Evolutionary conservation across 768 basidiomycete genomes (phyloP).

Genomic region (Boletales sp.): DNA sequence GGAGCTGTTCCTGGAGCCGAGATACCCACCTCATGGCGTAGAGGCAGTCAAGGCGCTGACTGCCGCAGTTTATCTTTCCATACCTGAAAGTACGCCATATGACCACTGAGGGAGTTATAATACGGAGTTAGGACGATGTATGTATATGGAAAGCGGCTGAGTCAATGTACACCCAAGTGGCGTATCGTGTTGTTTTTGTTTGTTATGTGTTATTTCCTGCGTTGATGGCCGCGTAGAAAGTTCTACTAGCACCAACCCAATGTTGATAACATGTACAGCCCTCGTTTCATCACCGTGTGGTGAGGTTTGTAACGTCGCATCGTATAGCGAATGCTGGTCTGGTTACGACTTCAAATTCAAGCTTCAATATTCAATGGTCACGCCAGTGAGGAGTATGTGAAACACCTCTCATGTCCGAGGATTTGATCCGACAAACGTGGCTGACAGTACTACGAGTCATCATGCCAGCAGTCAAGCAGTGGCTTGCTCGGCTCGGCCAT

Average conservation of each 20-base stretch:
- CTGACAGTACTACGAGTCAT: too few relatives aligned
- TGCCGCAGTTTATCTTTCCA: conserved; percentile 1
- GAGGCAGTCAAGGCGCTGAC: conserved; percentile 16
- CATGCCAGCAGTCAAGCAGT: too few relatives aligned
- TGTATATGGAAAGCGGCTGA: too few relatives aligned
- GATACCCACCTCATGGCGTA: conserved; percentile 23
- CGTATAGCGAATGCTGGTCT: too few relatives aligned
- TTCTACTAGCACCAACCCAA: not conserved
- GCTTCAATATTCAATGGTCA: too few relatives aligned
- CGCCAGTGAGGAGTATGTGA: not conserved
- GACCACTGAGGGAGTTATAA: not conserved
- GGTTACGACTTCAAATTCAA: too few relatives aligned
- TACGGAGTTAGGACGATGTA: too few relatives aligned
- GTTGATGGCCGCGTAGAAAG: too few relatives aligned
- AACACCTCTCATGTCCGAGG: not conserved
- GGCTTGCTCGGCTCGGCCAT: not conserved
- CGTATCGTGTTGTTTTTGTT: too few relatives aligned
- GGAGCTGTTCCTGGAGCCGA: conserved; percentile 16
- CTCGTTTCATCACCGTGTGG: not conserved
- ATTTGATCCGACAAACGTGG: not conserved
- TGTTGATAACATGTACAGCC: not conserved
- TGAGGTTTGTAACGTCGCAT: too few relatives aligned
- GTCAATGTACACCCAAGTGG: too few relatives aligned
- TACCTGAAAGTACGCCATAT: conserved; percentile 13
- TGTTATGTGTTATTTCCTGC: too few relatives aligned